phyloP scores from a whole-genome alignment of 2,329 filamentous ascomycete genomes.

The Fusarium kyushuense region DNA sequence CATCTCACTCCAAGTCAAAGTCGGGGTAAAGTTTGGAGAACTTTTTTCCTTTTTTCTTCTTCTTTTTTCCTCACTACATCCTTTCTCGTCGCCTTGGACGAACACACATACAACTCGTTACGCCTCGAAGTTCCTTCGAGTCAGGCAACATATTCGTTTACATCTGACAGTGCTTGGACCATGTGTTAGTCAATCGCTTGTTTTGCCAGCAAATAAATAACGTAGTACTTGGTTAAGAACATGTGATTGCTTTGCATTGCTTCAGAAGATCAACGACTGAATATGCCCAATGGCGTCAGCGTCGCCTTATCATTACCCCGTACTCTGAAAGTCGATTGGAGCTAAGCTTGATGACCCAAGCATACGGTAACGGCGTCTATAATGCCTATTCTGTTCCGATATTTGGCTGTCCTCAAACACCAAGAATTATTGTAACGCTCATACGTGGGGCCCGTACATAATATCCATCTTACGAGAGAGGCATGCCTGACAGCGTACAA shows the following conservation, averaged over 20 bases:
- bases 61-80: not conserved
- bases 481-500: conserved; percentile 21
- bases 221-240: not conserved
- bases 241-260: conserved; percentile 9
- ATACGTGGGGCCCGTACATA: conserved; percentile 32
- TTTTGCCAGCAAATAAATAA: conserved; percentile 8
- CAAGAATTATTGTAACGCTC: not conserved
- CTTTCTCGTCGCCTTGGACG: not conserved
- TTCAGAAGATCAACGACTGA: not conserved
- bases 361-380: conserved; percentile 8
- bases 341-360: not conserved
- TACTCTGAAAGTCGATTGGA: not conserved
- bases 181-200: conserved; percentile 17
- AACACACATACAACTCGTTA: not conserved
- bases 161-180: conserved; percentile 21
- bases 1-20: conserved; percentile 24
- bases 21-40: conserved; percentile 39
- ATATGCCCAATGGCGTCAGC: conserved; percentile 10
- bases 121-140: not conserved
- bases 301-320: conserved; percentile 6
- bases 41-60: conserved; percentile 3
- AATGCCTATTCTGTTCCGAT: not conserved
- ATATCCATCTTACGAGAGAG: conserved; percentile 20
- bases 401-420: not conserved
- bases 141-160: not conserved